A percentile compares a stretch with the other conserved stretches of the same genome.
phyloP scores from a whole-genome alignment of 768 basidiomycete species.

The Termitomyces sp. region DNA sequence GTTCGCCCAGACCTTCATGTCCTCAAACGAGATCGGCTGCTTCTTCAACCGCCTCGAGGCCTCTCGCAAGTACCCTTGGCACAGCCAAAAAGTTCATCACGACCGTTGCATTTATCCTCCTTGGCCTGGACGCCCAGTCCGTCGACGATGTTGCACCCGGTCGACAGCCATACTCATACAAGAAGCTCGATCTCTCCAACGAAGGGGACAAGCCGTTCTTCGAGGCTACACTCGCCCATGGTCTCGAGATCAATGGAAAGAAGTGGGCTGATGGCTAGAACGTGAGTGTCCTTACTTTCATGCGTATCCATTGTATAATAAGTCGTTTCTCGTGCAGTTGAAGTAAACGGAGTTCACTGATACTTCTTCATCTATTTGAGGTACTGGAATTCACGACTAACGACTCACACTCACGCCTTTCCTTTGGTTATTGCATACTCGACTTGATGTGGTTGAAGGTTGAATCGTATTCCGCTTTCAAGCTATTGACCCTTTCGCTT shows the following conservation, averaged over 20 bases:
- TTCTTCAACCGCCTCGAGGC: conserved; percentile 99
- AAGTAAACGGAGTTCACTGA: conserved; percentile 21
- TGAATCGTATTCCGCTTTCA: conserved; percentile 8
- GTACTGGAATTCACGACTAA: background rate
- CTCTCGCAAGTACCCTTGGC: conserved; percentile 93
- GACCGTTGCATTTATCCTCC: conserved; percentile 74
- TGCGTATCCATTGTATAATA: conserved; percentile 5
- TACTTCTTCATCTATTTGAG: background rate
- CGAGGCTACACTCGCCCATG: conserved; percentile 91
- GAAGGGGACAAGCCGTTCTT: conserved; percentile 83
- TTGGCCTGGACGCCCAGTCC: conserved; percentile 68
- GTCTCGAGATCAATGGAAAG: conserved; percentile 77
- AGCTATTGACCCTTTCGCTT: conserved; percentile 36
- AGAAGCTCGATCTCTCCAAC: conserved; percentile 68
- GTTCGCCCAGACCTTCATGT: conserved; percentile 91
- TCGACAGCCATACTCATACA: conserved; percentile 85
- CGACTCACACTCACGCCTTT: background rate
- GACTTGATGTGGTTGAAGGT: background rate
- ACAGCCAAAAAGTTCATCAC: conserved; percentile 71
- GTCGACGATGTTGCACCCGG: conserved; percentile 83
- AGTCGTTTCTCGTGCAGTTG: conserved; percentile 19
- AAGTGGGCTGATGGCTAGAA: conserved; percentile 75
- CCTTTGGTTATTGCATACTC: conserved; percentile 1
- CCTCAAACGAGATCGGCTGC: conserved; percentile 89
- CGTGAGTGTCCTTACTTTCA: conserved; percentile 39